Evolutionary conservation across 2,329 filamentous ascomycete species (phyloP).

Genomic region (Diaporthe capsici): DNA sequence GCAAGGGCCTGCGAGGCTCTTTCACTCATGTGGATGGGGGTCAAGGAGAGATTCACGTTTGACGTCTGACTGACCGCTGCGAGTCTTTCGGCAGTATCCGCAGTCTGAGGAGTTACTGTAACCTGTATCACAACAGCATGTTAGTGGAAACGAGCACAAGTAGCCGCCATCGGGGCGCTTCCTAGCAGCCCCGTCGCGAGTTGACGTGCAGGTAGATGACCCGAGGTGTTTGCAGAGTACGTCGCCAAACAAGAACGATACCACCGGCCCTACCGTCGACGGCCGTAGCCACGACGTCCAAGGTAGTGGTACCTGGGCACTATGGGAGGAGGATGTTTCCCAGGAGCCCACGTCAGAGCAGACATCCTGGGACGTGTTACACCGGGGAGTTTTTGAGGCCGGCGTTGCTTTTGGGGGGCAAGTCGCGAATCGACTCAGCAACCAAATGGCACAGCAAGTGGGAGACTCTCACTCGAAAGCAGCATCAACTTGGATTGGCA

Average conservation of each 20-base stretch:
- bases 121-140: conserved; percentile 52
- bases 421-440: neutral
- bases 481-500: conserved; percentile 9
- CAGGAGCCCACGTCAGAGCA: neutral
- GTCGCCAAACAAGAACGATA: neutral
- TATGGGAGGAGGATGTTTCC: neutral
- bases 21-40: conserved; percentile 28
- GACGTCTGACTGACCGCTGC: conserved; percentile 61
- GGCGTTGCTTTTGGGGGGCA: neutral
- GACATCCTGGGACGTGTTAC: conserved; percentile 18
- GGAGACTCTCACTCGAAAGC: conserved; percentile 8
- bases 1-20: conserved; percentile 1
- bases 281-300: neutral
- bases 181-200: neutral
- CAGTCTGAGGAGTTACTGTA: conserved; percentile 67
- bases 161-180: conserved; percentile 7
- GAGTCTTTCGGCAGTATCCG: conserved; percentile 65
- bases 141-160: conserved; percentile 29
- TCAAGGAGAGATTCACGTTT: conserved; percentile 58
- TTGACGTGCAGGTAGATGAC: conserved; percentile 1
- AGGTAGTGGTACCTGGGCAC: neutral
- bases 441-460: neutral
- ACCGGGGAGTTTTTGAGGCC: neutral
- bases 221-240: conserved; percentile 15
- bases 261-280: neutral